Base-by-base conservation (phyloP, 2,329 filamentous ascomycete species). In the Cladosporium sphaerospermum region DNA sequence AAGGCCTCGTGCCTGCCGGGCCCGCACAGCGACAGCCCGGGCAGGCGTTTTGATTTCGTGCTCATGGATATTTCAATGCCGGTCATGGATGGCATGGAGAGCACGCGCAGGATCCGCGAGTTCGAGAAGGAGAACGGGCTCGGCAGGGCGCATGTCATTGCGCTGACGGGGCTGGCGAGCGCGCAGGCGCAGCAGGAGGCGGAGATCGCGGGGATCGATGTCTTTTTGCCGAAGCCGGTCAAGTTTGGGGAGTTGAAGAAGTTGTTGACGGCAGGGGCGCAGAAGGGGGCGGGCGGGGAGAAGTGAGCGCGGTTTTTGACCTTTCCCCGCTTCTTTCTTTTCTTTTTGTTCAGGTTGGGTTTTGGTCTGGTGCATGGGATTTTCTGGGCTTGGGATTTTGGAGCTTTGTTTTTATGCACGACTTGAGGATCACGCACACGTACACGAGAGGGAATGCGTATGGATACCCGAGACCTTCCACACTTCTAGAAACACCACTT, bases 61-160 rank as follows among this genome's bases (percentile, higher is more conserved):
- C 69, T 78, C 10, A 78, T 78, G 74, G 75, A 61, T 28, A 45
- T 52, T 2, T 52, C 37, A 9, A 65, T 65, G 63, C 62, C 62
- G 0, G 46, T 60, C 13, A 61, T 64, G 59, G 54, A 62, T 16
- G 61, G 60, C 7, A 61, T 57, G 39, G 60, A 62, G 32, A 55
- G 58, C 4, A 57, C 61, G 10, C 42, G 57, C 3, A 18, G 40
- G 3, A 64, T 65, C 3, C 60, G 62, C 1, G 54, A 56, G 8
- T 57, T 59, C 49, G 60, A 56, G 44, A 3, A 60, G 57, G 18
- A 55, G 58, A 37, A 56, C 3, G 13, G 45, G 1, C 40, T 50
- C 2, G 45, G 48, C 10, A 55, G 39, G 9, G 32, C 53, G 9
- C 53, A 52, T 2, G 51, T 67, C 1, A 61, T 67, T 44, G 64